Percentiles rank a stretch among this genome's conserved stretches.
These are phyloP conservation scores for Flagelloscypha sp. DNA, from an alignment of 768 basidiomycete genomes.

Conservation along the genomic window DNA sequence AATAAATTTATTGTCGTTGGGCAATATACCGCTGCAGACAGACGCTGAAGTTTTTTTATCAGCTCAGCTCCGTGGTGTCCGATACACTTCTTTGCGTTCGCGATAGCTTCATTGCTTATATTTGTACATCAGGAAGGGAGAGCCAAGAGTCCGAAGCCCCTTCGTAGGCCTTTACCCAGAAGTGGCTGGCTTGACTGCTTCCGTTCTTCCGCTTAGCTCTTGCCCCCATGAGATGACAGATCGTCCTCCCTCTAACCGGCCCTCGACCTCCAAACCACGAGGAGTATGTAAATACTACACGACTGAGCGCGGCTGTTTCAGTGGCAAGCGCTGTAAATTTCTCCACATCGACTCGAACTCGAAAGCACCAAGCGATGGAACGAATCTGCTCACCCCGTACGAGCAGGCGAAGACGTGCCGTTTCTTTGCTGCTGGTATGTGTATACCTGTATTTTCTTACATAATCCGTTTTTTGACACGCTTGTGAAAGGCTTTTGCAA, in stretches of 20 bases:
- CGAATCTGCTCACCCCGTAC: conserved; percentile 50
- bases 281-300: conserved; percentile 66
- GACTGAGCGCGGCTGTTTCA: conserved; percentile 59
- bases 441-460: background rate
- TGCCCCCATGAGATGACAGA: too few relatives aligned
- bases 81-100: too few relatives aligned
- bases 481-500: conserved; percentile 56
- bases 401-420: conserved; percentile 65
- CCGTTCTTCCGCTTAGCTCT: too few relatives aligned
- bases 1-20: too few relatives aligned
- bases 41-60: conserved; percentile 1
- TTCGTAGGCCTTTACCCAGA: too few relatives aligned
- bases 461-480: conserved; percentile 1
- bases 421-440: conserved; percentile 53
- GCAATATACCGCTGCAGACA: too few relatives aligned
- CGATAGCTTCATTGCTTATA: too few relatives aligned
- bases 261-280: conserved; percentile 60
- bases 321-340: conserved; percentile 67
- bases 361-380: conserved; percentile 11
- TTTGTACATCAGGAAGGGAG: too few relatives aligned
- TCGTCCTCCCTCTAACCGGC: too few relatives aligned
- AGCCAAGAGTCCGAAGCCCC: too few relatives aligned
- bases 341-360: conserved; percentile 44
- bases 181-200: too few relatives aligned
- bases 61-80: conserved; percentile 1